Conservation (phyloP, 2,329 filamentous ascomycete genomes). For the Diaporthe sp. region DNA sequence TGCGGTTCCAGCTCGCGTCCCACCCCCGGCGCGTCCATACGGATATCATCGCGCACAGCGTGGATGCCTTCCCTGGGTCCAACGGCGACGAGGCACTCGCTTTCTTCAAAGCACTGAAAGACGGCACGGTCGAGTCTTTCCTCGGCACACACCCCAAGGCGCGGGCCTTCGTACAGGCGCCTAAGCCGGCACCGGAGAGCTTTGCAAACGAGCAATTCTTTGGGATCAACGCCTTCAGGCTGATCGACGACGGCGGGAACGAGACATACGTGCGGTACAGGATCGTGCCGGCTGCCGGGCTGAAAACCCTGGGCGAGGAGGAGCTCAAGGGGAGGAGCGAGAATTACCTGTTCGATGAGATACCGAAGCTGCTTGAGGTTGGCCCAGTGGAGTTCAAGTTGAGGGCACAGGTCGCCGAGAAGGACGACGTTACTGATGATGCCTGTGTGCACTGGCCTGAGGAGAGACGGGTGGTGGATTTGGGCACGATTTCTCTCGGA, state of each 20-base stretch:
- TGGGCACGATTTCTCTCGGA: slow-evolving; percentile 62
- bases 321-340: slow-evolving; percentile 52
- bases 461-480: slow-evolving; percentile 59
- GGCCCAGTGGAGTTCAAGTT: slow-evolving; percentile 59
- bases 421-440: slow-evolving; percentile 46
- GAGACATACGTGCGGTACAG: slow-evolving; percentile 62
- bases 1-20: slow-evolving; percentile 60
- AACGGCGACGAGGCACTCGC: slow-evolving; percentile 66
- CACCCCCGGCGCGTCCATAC: slow-evolving; percentile 61
- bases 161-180: slow-evolving; percentile 58
- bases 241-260: slow-evolving; percentile 54
- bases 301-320: slow-evolving; percentile 53
- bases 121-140: slow-evolving; percentile 54
- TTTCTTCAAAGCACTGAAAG: slow-evolving; percentile 57
- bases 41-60: slow-evolving; percentile 67
- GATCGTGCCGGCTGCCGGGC: slow-evolving; percentile 59
- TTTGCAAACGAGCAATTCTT: slow-evolving; percentile 63
- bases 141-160: slow-evolving; percentile 60
- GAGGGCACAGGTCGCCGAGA: slow-evolving; percentile 57
- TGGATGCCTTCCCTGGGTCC: slow-evolving; percentile 63
- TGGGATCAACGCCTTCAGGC: slow-evolving; percentile 62
- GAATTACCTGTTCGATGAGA: slow-evolving; percentile 63
- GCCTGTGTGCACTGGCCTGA: slow-evolving; percentile 61
- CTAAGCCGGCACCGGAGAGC: slow-evolving; percentile 62
- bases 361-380: slow-evolving; percentile 51